Percentiles rank a stretch among this genome's conserved stretches.
Conservation (phyloP, 352 stramenopile genomes). For the Aphanomyces invadans region DNA sequence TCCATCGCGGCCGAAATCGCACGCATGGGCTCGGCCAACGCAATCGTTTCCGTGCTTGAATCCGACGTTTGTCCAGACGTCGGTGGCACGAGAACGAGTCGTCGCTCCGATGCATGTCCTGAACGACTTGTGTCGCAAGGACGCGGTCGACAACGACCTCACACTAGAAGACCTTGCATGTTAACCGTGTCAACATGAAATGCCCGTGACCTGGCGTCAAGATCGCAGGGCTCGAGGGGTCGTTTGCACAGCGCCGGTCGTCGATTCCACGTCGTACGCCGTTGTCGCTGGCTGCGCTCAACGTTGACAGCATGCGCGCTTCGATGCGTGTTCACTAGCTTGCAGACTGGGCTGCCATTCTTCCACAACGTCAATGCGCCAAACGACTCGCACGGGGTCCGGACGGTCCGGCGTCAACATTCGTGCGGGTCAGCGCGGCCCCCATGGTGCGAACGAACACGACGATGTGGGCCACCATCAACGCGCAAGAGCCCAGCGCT, state of each 20-base stretch:
- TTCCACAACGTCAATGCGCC: constrained; percentile 79
- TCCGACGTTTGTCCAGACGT: too few species aligned
- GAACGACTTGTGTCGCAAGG: too few species aligned
- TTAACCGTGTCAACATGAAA: not conserved
- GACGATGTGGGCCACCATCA: too few species aligned
- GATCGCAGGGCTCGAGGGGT: too few species aligned
- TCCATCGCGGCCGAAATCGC: not conserved
- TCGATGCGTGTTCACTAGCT: too few species aligned
- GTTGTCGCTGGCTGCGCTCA: constrained; percentile 50
- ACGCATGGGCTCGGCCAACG: not conserved
- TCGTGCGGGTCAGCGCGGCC: constrained; percentile 70
- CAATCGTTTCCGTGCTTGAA: not conserved
- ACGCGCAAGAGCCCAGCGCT: too few species aligned
- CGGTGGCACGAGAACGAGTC: too few species aligned
- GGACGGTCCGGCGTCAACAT: constrained; percentile 88
- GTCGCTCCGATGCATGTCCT: too few species aligned
- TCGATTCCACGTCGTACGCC: constrained; percentile 34
- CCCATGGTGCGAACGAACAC: too few species aligned
- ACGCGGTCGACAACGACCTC: not conserved
- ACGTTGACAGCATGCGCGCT: too few species aligned
- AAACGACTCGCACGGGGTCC: constrained; percentile 45
- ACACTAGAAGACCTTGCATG: not conserved
- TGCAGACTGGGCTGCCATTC: constrained; percentile 37
- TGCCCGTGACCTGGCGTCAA: too few species aligned
- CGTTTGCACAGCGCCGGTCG: too few species aligned